Conservation (phyloP, 768 basidiomycete genomes). For the Lactarius indigo region DNA sequence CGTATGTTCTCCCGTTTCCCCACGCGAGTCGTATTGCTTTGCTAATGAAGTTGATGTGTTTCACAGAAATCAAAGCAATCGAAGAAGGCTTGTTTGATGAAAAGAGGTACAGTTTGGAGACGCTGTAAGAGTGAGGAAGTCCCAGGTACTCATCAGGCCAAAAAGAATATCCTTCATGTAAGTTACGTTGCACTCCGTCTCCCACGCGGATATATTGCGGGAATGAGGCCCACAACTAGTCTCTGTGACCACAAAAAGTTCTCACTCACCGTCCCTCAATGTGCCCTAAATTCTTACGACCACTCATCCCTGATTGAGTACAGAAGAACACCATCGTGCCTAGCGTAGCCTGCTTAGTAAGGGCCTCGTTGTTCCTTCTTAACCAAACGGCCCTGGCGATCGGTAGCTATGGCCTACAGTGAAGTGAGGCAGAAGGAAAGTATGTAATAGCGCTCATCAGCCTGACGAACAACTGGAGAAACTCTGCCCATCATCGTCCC, state of each 20-base stretch:
- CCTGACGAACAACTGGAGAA: background rate
- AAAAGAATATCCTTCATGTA: background rate
- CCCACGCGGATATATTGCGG: conserved; percentile 1
- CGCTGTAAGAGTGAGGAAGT: background rate
- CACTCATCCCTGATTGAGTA: background rate
- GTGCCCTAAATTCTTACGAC: background rate
- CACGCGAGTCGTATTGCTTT: background rate
- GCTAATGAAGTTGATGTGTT: background rate
- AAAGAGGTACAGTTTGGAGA: conserved; percentile 29
- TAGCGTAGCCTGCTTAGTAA: background rate
- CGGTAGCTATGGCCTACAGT: background rate
- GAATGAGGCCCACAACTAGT: background rate
- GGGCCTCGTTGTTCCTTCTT: background rate
- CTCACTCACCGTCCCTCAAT: background rate
- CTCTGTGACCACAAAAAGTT: background rate
- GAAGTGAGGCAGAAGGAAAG: background rate
- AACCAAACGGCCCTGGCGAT: background rate
- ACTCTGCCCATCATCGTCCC: background rate
- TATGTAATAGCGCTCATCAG: background rate
- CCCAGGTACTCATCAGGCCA: background rate
- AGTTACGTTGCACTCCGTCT: background rate
- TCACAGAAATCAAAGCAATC: conserved; percentile 64
- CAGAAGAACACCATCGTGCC: background rate
- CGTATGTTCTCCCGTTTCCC: conserved; percentile 42
- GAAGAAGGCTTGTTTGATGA: conserved; percentile 45